Base-by-base conservation (phyloP, 1,284 basidiomycete species). In the Ustilago xerochloae region DNA sequence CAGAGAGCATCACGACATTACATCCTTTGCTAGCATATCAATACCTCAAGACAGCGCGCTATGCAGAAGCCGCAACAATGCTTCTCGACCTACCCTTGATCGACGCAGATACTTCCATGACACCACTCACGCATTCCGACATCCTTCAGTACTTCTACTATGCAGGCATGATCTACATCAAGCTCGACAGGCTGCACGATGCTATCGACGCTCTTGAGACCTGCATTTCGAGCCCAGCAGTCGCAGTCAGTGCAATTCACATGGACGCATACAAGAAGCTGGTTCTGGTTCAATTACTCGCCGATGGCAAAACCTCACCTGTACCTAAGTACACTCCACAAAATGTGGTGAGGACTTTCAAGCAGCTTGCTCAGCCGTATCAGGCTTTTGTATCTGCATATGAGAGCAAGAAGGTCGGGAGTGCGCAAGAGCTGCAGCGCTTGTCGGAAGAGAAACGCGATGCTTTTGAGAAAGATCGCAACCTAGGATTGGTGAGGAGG, bases 181-280 rank as follows among this genome's bases (percentile, higher is more conserved):
- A 70, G 57, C 47, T 67, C 38, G 63, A 71, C 12, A 41, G 61
- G 2, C 46, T 70, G 18, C 45, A 54, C 1, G 57, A 69, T n/a
- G 81, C 80, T 18, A 63, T 70, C 22, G 73, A 81, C 18, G 66
- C 65, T 5, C 71, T 79, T 20, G 77, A 80, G 41, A 73, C 64
- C 81, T 81, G 90, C 66, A 89, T 91, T 32, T 89, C 89, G 33
- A 89, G 90, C 43, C 93, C 93, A 0, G 89, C 90, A 0, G 86
- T 88, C 1, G 87, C 86, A 1, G 88, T 90, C 0, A 88, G 89
- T 1, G 89, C 90, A 3, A 87, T 94, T 6, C 93, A 95, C 81
- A 84, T 93, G 75, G 93, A 94, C 77, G 93, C 93, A 0, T 87
- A 91, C 80, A 94, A 94, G 87, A 93, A 93, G 85, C 85, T 92